Conservation (phyloP, 2,329 filamentous ascomycete species). For the Byssoonygena ceratinophila region DNA sequence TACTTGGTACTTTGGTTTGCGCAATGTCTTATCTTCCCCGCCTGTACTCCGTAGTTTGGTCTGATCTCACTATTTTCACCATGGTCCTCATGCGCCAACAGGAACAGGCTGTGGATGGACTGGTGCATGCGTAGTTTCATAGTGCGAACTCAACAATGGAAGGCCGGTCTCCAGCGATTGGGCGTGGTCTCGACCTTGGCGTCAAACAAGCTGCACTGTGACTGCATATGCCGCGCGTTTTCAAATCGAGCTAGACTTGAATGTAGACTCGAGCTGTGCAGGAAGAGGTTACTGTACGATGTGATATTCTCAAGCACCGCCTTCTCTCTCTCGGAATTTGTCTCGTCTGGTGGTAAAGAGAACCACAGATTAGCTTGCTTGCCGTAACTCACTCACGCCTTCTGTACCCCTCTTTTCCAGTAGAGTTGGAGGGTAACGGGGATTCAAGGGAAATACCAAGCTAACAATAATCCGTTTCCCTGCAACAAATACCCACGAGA, state of each 20-base stretch:
- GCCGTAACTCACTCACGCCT: not conserved
- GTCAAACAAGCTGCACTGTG: conserved; percentile 9
- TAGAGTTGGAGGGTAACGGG: not conserved
- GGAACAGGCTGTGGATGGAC: not conserved
- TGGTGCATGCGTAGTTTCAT: too few relatives aligned
- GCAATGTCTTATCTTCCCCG: too few relatives aligned
- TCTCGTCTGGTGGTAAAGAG: too few relatives aligned
- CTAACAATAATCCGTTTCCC: too few relatives aligned
- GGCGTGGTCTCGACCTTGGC: conserved; percentile 4
- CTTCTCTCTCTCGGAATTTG: too few relatives aligned
- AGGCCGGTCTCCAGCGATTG: not conserved
- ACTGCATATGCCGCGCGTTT: conserved; percentile 10
- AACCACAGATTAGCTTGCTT: not conserved
- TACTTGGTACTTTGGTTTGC: too few relatives aligned
- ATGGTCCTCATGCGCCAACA: too few relatives aligned
- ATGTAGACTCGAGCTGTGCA: not conserved
- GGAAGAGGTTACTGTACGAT: not conserved
- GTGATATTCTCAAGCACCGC: not conserved
- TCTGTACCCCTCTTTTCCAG: not conserved
- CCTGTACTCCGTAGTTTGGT: too few relatives aligned
- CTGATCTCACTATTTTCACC: too few relatives aligned
- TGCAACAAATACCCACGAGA: not conserved
- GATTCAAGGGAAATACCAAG: not conserved
- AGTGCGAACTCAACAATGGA: not conserved
- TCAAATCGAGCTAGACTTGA: conserved; percentile 3